Base-by-base conservation (phyloP, 345 rosid genomes). In the Pelargonium nanum region DNA sequence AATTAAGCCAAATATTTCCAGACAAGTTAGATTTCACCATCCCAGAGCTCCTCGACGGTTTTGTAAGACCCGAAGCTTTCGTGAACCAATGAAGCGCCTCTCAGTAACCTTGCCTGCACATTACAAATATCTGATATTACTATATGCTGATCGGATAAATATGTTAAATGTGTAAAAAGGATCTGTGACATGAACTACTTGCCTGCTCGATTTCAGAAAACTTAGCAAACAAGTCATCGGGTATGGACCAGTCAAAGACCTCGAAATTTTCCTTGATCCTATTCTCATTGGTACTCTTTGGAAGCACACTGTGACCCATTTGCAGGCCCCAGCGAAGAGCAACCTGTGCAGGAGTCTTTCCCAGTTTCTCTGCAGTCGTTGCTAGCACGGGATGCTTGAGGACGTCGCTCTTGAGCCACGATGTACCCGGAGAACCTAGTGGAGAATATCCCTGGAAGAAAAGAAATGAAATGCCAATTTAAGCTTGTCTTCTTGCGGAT, bases 371-470 rank as follows among this genome's bases (percentile, higher is more conserved):
- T 5, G 91, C 91, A 58, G 83, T 84, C 59, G 8, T 26, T 7
- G 24, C 73, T 2, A 84, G 57, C 22, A 80, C 58, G 0, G 83
- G 87, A 59, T 76, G 72, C 77, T 76, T 80, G 32, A 91, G 82
- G 30, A 85, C 86, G 23, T 87, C 83, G 30, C 81, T 78, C 73
- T 71, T 84, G 26, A 85, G 71, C 83, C 83, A 78, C 15, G 77
- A 57, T 13, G 87, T 77, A 58, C 94, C 94, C 2, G 91, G 96
- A 60, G 97, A 88, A 32, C 96, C 97, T 68, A 88, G 65, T 0
- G 94, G 97, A 0, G 96, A 85, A 72, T 84, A 91, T n/a, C 91
- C 97, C 97, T 91, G 59, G 24, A 56, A 68, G n/a, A n/a, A n/a
- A n/a, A n/a, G n/a, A n/a, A n/a, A n/a, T n/a, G n/a, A n/a, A n/a